Percentiles rank a stretch among this genome's conserved stretches.
phyloP scores from a whole-genome alignment of 768 basidiomycete species.

The Tulasnella sp. region DNA sequence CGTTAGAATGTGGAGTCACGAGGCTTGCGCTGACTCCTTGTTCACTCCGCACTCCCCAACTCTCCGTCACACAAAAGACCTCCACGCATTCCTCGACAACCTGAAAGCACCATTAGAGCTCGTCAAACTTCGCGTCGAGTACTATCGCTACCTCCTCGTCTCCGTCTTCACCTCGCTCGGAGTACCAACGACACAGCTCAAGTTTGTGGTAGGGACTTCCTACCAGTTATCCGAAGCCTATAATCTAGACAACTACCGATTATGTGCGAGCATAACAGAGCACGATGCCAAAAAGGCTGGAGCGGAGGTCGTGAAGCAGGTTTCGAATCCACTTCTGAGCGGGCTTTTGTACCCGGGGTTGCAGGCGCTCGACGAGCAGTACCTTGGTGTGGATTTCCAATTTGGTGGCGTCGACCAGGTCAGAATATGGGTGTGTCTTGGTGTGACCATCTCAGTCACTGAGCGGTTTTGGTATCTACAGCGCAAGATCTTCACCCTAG shows the following conservation, averaged over 20 bases:
- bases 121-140: slow-evolving; percentile 82
- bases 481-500: slow-evolving; percentile 99
- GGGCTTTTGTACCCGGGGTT: slow-evolving; percentile 94
- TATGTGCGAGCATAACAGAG: slow-evolving; percentile 89
- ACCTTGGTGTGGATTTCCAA: slow-evolving; percentile 94
- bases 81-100: slow-evolving; percentile 98
- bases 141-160: slow-evolving; percentile 82
- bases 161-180: slow-evolving; percentile 84
- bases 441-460: slow-evolving; percentile 3
- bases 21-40: slow-evolving; percentile 76
- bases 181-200: slow-evolving; percentile 82
- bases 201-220: slow-evolving; percentile 85
- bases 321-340: slow-evolving; percentile 86
- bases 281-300: slow-evolving; percentile 99
- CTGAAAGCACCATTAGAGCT: slow-evolving; percentile 94
- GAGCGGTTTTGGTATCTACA: slow-evolving; percentile 42
- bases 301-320: slow-evolving; percentile 98
- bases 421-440: slow-evolving; percentile 38
- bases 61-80: slow-evolving; percentile 88
- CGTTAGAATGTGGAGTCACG: slow-evolving; percentile 39
- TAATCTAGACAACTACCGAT: slow-evolving; percentile 91
- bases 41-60: slow-evolving; percentile 66
- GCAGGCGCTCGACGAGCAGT: slow-evolving; percentile 97
- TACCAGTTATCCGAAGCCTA: slow-evolving; percentile 93
- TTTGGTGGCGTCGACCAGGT: slow-evolving; percentile 99